A percentile compares a stretch with the other conserved stretches of the same genome.
Conservation (phyloP, 2,329 filamentous ascomycete species). For the Claviceps monticola region DNA sequence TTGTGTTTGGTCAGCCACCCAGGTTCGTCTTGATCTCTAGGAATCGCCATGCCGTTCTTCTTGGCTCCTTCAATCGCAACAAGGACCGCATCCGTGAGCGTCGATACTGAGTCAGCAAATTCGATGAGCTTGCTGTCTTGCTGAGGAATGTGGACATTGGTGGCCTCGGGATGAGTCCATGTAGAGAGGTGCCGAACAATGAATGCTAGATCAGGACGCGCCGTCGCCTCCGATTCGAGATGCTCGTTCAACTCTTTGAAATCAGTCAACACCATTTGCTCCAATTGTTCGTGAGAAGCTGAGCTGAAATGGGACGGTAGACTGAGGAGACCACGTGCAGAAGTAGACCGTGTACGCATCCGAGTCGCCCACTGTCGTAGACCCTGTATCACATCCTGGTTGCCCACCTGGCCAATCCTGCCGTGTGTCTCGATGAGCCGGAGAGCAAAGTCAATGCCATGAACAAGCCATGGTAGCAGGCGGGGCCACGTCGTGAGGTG, state of each 20-base stretch:
- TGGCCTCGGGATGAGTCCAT: constrained; percentile 38
- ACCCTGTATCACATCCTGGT: constrained; percentile 27
- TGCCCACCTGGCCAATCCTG: constrained; percentile 43
- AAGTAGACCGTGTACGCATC: constrained; percentile 29
- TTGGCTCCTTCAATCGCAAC: constrained; percentile 65
- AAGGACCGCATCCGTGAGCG: constrained; percentile 59
- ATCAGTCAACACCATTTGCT: constrained; percentile 21
- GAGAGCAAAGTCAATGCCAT: constrained; percentile 49
- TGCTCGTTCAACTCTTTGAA: constrained; percentile 24
- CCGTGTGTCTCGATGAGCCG: constrained; percentile 53
- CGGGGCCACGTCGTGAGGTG: constrained; percentile 13
- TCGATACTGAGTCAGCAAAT: constrained; percentile 46
- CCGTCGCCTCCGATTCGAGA: constrained; percentile 24
- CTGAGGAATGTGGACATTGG: constrained; percentile 5
- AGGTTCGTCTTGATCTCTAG: constrained; percentile 20
- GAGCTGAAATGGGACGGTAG: constrained; percentile 40
- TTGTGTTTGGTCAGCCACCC: constrained; percentile 28
- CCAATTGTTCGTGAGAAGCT: constrained; percentile 18
- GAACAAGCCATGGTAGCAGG: constrained; percentile 46
- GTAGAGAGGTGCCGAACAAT: constrained; percentile 49
- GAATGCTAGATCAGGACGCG: constrained; percentile 47
- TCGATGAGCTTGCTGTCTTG: constrained; percentile 18
- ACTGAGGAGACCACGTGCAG: constrained; percentile 26
- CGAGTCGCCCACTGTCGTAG: constrained; percentile 36
- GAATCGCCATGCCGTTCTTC: constrained; percentile 32